A percentile compares a stretch with the other conserved stretches of the same genome.
Conservation (phyloP, 768 basidiomycete species). For the Kwoniella newhampshirensis region DNA sequence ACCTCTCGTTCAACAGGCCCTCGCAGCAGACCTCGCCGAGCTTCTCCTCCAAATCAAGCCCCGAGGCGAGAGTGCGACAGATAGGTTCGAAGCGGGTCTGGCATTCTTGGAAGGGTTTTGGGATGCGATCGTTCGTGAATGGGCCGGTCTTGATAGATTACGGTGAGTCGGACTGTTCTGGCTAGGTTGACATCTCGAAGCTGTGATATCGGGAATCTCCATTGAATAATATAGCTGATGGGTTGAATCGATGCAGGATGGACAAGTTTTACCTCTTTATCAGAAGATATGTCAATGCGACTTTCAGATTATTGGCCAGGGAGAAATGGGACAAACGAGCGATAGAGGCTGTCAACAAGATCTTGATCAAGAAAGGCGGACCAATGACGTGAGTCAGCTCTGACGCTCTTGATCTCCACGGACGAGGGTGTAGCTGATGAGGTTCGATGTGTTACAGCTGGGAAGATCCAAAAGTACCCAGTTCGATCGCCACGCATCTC, state of each 20-base stretch:
- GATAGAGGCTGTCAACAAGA: constrained; percentile 66
- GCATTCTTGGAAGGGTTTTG: constrained; percentile 86
- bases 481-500: constrained; percentile 77
- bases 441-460: constrained; percentile 58
- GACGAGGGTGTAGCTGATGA: no score
- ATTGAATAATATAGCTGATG: background rate
- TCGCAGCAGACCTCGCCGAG: constrained; percentile 81
- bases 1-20: constrained; percentile 87
- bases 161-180: constrained; percentile 67
- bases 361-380: constrained; percentile 68
- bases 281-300: constrained; percentile 78
- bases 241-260: constrained; percentile 60
- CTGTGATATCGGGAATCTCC: background rate
- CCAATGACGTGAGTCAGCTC: constrained; percentile 72
- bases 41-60: constrained; percentile 69
- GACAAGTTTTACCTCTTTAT: constrained; percentile 98
- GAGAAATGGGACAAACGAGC: constrained; percentile 64
- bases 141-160: constrained; percentile 86
- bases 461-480: constrained; percentile 69
- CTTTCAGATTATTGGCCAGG: constrained; percentile 75
- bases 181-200: no score
- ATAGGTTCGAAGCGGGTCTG: constrained; percentile 59
- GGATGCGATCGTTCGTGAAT: constrained; percentile 84
- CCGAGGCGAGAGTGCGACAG: constrained; percentile 15
- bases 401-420: no score